Conservation (phyloP, 2,329 filamentous ascomycete species). For the Mycogone perniciosa region DNA sequence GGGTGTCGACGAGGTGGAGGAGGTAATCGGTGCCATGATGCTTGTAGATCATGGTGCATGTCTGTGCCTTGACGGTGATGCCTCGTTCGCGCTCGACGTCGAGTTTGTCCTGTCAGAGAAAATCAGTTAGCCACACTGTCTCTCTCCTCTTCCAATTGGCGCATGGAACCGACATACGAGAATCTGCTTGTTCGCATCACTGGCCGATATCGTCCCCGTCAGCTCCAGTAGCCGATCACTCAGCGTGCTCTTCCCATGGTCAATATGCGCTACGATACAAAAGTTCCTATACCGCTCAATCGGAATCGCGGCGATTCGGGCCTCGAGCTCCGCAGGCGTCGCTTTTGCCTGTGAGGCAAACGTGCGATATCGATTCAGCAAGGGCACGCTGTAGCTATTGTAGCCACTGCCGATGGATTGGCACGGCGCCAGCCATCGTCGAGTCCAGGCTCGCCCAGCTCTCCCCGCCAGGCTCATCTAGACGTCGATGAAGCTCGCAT, state of each 20-base stretch:
- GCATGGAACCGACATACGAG: slow-evolving; percentile 39
- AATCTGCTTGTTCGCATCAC: slow-evolving; percentile 82
- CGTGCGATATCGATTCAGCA: not conserved
- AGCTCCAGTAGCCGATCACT: slow-evolving; percentile 88
- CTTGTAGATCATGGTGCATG: slow-evolving; percentile 94
- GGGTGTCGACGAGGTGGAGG: slow-evolving; percentile 91
- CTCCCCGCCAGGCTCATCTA: slow-evolving; percentile 34
- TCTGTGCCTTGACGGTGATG: slow-evolving; percentile 98
- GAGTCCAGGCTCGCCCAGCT: slow-evolving; percentile 32
- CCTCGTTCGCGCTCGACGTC: slow-evolving; percentile 94
- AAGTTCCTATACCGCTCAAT: slow-evolving; percentile 86
- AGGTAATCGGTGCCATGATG: slow-evolving; percentile 83
- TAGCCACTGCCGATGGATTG: not conserved
- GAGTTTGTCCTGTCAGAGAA: slow-evolving; percentile 63
- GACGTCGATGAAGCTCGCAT: slow-evolving; percentile 13
- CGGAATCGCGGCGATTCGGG: slow-evolving; percentile 65
- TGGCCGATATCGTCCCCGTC: slow-evolving; percentile 84
- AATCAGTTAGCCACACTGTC: no score
- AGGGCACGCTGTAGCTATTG: not conserved
- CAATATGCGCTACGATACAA: slow-evolving; percentile 97
- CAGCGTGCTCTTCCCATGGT: slow-evolving; percentile 96
- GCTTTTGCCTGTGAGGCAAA: slow-evolving; percentile 21
- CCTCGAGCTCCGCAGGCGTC: slow-evolving; percentile 29
- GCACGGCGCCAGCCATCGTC: slow-evolving; percentile 24
- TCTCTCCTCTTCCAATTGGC: not conserved